Evolutionary conservation across 345 rosid species (phyloP), one percentile per base, ranked within the genome.

Genomic region (Eucalyptus curtisii): DNA sequence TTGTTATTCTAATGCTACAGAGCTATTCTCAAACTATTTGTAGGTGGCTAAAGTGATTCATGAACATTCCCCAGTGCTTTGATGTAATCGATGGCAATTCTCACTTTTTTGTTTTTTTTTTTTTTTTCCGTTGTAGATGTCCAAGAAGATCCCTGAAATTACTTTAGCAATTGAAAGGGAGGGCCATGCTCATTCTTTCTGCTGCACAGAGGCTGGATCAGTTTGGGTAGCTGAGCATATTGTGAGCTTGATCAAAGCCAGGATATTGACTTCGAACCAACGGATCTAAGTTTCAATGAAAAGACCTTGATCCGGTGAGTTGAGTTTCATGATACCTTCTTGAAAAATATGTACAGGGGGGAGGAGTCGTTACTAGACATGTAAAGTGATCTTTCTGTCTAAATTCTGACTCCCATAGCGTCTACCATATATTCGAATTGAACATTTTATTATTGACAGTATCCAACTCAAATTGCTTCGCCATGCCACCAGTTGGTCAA

Each of bases 131-230:
- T 16, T 55, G 24, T 88, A 97, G 99, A 95, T 95, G 40, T 93
- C 95, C 8, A 91, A 92, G 92, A 94, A 91, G 90, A 95, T 93
- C 84, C 95, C 97, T 0, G 92, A 88, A 64, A 92, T 95, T 71
- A 30, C 91, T 59, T 88, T 96, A 55, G 90, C 97, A 84, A 91
- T 96, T 19, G 99, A 96, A 91, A 94, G 96, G 89, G 97, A 96
- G 91, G 98, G 97, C 89, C 97, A 95, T 90, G 93, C 93, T 45
- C 98, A 96, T 88, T 89, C 91, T 31, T 97, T 97, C 94, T 91
- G 94, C 91, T 94, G 96, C 94, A 94, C 96, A 1, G 93, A 95
- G 88, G 96, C 97, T 89, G 99, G 99, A 91, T 96, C 99, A 1
- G 59, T 40, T 3, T 97, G 99, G 98, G 97, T 93, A 89, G 97